Conservation (phyloP, 2,329 filamentous ascomycete species). For the Bipolaris sorokiniana region DNA sequence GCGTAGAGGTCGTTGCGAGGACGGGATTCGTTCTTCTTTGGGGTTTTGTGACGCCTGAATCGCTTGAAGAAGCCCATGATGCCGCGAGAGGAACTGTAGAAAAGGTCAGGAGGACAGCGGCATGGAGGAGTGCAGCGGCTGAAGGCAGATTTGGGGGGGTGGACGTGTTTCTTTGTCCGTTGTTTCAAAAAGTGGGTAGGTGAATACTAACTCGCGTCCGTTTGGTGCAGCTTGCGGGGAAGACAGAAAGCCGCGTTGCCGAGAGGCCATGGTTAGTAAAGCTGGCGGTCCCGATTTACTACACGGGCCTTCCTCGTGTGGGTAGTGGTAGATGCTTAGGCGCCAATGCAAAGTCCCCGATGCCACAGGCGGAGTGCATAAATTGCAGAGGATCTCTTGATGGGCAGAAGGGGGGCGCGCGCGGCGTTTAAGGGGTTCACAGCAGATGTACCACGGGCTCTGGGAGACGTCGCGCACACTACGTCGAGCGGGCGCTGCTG, state of each 20-base stretch:
- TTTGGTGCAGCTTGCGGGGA: slow-evolving; percentile 35
- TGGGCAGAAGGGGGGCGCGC: slow-evolving; percentile 5
- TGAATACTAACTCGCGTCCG: slow-evolving; percentile 34
- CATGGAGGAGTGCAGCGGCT: slow-evolving; percentile 15
- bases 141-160: slow-evolving; percentile 18
- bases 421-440: slow-evolving; percentile 24
- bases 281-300: slow-evolving; percentile 11
- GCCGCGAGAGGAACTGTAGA: slow-evolving; percentile 35
- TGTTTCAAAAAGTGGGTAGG: slow-evolving; percentile 20
- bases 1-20: slow-evolving; percentile 41
- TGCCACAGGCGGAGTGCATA: slow-evolving; percentile 9
- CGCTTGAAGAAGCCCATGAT: slow-evolving; percentile 60
- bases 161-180: slow-evolving; percentile 4
- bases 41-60: slow-evolving; percentile 53
- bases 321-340: slow-evolving; percentile 3
- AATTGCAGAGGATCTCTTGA: slow-evolving; percentile 18
- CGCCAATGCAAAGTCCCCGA: slow-evolving; percentile 10
- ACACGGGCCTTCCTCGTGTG: background rate
- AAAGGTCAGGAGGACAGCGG: slow-evolving; percentile 21
- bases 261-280: slow-evolving; percentile 34
- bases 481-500: slow-evolving; percentile 4
- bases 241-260: slow-evolving; percentile 30
- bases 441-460: slow-evolving; percentile 11
- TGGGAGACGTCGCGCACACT: slow-evolving; percentile 9
- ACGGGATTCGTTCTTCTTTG: slow-evolving; percentile 46